Base-by-base conservation (phyloP, 1,284 basidiomycete genomes). In the Trichosporon coremiiforme region DNA sequence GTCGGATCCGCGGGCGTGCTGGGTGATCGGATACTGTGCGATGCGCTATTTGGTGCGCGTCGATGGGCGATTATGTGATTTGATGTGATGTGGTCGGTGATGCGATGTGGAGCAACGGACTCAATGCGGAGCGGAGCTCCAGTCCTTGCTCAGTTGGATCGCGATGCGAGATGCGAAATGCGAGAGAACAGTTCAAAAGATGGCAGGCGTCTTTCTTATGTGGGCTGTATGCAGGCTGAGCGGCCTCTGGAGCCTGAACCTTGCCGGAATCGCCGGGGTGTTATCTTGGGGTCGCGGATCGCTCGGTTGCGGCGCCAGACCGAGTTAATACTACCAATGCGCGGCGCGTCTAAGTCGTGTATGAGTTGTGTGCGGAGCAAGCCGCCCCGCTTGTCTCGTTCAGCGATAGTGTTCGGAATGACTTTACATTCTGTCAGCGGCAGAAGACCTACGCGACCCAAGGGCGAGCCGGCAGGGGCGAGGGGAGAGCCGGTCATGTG, bases 181-280 rank as follows among this genome's bases (percentile, higher is more conserved):
- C 41, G 41, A 45, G 41, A 45, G 41, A n/a, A n/a, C 41, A 25
- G 5, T 29, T 29, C 22, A 25, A 25, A 53, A 38, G 53, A 15
- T 55, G 33, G 33, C 22, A 5, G 4, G 3, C 22, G 6, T 25
- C 25, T 25, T 29, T 55, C 53, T 55, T 55, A 55, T 55, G 53
- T 55, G 53, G 53, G 25, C 25, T 25, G 22, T 38, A 38, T 38
- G 20, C 22, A 5, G 13, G 50, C 13, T 12, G 36, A 38, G 10
- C 36, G 36, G 6, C 15, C 2, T n/a, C 13, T 45, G 41, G 41
- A 45, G 15, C 13, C 41, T 17, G 36, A 38, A 38, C 36, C 36
- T 38, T 38, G 36, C 50, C 53, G 53, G 53, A 55, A 55, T 55
- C 53, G 22, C 53, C 53, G 53, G 29, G 53, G 53, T 55, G 41